These are phyloP conservation scores for Neonectria punicea DNA, from an alignment of 2,329 filamentous ascomycete genomes.

Conservation along the genomic window DNA sequence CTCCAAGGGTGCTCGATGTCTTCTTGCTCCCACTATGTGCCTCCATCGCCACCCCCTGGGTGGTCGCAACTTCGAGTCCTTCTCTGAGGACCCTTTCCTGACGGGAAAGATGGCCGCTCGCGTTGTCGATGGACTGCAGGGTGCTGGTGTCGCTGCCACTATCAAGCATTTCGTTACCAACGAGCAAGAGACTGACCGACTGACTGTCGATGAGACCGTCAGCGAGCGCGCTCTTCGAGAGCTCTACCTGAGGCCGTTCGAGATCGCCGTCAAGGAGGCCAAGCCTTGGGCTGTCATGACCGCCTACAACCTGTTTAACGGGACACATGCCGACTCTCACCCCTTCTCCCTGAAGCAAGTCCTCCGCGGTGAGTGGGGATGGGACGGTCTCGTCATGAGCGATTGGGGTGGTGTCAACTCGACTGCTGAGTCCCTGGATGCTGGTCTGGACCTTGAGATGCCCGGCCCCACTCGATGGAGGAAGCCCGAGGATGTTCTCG, in stretches of 20 bases:
- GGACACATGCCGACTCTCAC: conserved; percentile 47
- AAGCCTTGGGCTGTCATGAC: conserved; percentile 53
- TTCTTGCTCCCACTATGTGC: conserved; percentile 53
- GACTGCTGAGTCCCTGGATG: conserved; percentile 47
- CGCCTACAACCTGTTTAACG: conserved; percentile 53
- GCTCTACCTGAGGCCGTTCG: conserved; percentile 52
- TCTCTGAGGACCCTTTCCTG: conserved; percentile 41
- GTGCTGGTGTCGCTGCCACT: conserved; percentile 52
- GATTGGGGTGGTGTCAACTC: conserved; percentile 53
- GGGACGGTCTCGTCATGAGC: conserved; percentile 48
- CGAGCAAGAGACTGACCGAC: conserved; percentile 48
- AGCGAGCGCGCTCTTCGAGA: conserved; percentile 41
- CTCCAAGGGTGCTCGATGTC: conserved; percentile 76
- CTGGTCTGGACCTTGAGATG: conserved; percentile 50
- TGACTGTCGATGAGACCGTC: conserved; percentile 44
- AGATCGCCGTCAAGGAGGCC: conserved; percentile 52
- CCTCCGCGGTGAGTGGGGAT: conserved; percentile 58
- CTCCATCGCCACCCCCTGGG: conserved; percentile 42
- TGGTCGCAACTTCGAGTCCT: conserved; percentile 44
- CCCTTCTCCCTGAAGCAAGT: conserved; percentile 45
- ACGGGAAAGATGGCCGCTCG: conserved; percentile 43
- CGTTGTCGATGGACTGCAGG: conserved; percentile 52
- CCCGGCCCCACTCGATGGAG: conserved; percentile 49
- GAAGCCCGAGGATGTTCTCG: conserved; percentile 42
- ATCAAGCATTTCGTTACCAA: conserved; percentile 59